phyloP scores from a whole-genome alignment of 2,329 filamentous ascomycete genomes.

The Neonectria ditissima region DNA sequence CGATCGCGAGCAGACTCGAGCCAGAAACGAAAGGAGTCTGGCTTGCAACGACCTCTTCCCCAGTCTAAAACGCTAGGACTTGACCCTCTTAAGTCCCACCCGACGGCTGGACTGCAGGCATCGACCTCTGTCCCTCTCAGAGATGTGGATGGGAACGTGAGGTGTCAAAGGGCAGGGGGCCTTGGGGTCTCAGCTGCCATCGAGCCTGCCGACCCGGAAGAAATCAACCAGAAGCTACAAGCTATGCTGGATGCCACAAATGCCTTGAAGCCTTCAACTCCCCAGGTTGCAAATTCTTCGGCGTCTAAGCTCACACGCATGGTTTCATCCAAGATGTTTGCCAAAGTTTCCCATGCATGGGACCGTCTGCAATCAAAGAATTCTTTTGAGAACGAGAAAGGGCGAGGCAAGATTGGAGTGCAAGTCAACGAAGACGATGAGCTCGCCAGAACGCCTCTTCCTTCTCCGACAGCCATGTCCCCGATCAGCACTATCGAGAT shows the following conservation, averaged over 20 bases:
- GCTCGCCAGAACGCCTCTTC: slow-evolving; percentile 19
- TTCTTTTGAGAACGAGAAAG: slow-evolving; percentile 34
- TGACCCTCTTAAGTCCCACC: slow-evolving; percentile 39
- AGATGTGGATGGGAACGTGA: slow-evolving; percentile 30
- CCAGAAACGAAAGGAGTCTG: slow-evolving; percentile 29
- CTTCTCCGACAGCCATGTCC: slow-evolving; percentile 25
- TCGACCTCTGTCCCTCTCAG: slow-evolving; percentile 27
- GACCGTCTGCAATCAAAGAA: slow-evolving; percentile 48
- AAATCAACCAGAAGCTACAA: slow-evolving; percentile 50
- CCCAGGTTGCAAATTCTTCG: slow-evolving; percentile 21
- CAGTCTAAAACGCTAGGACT: slow-evolving; percentile 28
- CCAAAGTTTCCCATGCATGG: slow-evolving; percentile 51
- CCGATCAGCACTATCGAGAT: slow-evolving; percentile 49
- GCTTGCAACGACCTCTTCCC: slow-evolving; percentile 30
- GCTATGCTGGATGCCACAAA: slow-evolving; percentile 54
- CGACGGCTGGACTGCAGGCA: slow-evolving; percentile 17
- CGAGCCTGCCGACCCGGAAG: slow-evolving; percentile 33
- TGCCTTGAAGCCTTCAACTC: slow-evolving; percentile 48
- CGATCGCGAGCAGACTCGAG: slow-evolving; percentile 23
- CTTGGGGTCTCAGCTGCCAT: neutral
- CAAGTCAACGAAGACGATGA: slow-evolving; percentile 8
- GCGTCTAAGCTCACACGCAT: slow-evolving; percentile 45
- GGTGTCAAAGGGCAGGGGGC: slow-evolving; percentile 10
- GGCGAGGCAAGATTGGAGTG: neutral
- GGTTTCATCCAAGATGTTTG: slow-evolving; percentile 47